Conservation (phyloP, 352 stramenopile species). For the Plasmopara halstedii region DNA sequence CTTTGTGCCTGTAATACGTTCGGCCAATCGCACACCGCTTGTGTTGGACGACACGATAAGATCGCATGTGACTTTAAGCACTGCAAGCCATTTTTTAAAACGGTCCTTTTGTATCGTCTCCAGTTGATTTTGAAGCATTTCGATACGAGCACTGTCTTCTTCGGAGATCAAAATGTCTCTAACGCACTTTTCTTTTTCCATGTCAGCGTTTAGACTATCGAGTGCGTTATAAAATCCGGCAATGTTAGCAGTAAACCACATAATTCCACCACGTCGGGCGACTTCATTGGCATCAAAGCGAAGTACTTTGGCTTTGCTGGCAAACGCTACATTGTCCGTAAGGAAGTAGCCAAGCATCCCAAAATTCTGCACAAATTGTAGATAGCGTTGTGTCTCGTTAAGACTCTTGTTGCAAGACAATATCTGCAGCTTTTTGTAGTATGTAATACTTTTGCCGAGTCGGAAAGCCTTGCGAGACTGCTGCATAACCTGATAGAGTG, state of each 20-base stretch:
- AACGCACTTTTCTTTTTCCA: slow-evolving; percentile 78
- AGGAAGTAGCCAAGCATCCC: slow-evolving; percentile 84
- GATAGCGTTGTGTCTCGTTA: slow-evolving; percentile 37
- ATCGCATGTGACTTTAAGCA: slow-evolving; percentile 82
- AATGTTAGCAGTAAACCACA: slow-evolving; percentile 83
- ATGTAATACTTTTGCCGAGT: slow-evolving; percentile 76
- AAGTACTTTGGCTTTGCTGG: slow-evolving; percentile 70
- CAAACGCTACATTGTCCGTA: slow-evolving; percentile 84
- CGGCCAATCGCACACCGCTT: slow-evolving; percentile 57
- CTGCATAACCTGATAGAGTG: slow-evolving; percentile 78
- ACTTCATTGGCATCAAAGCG: slow-evolving; percentile 58
- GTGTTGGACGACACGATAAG: slow-evolving; percentile 85
- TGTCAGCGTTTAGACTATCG: slow-evolving; percentile 61
- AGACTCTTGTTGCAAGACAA: slow-evolving; percentile 51
- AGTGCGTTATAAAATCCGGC: slow-evolving; percentile 68
- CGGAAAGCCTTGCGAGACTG: slow-evolving; percentile 78
- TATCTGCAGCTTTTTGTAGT: slow-evolving; percentile 68
- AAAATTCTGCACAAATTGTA: slow-evolving; percentile 73
- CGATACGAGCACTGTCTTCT: slow-evolving; percentile 46
- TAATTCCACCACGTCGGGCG: slow-evolving; percentile 51
- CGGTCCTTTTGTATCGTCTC: slow-evolving; percentile 47
- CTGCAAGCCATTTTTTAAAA: slow-evolving; percentile 74
- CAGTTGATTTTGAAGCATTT: slow-evolving; percentile 49
- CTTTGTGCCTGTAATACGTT: slow-evolving; percentile 72
- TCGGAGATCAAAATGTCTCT: slow-evolving; percentile 62